Base-by-base conservation (phyloP, 805 yeast species). In the Blastobotrys chiropterorum region DNA sequence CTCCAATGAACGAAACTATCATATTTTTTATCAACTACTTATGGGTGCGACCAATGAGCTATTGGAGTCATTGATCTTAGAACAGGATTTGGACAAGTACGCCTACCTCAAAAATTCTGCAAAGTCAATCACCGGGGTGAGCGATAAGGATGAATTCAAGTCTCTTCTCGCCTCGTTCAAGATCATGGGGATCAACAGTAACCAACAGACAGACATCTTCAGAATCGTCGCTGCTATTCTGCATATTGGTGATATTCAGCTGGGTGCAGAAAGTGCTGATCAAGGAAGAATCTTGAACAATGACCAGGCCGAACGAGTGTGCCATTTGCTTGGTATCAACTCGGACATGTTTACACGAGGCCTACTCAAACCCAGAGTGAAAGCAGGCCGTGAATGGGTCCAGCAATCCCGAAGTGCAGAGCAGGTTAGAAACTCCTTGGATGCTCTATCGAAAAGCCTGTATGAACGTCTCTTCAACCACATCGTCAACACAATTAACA, bases 341-440 rank as follows among this genome's bases (percentile, higher is more conserved):
- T 67, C 74, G 0, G 80, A 75, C 2, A 72, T 73, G 52, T 79
- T 86, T 56, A 75, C 73, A 53, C 80, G 79, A 43, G 74, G 85
- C 0, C 72, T 94, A 8, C 66, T 90, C 34, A 78, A 79, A 39
- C 97, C 97, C 3, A 84, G 81, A 61, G 95, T 90, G 8, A 88
- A 82, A 64, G 97, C 97, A 2, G 99, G 99, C 2, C 77, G 81
- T 58, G 99, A 94, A 65, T 76, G 78, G 68, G 89, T 94, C 39
- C 78, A 81, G 17, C 95, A 89, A 63, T 81, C 90, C 34, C 80
- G 86, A 60, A 83, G 83, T 46, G 83, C 96, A 0, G 67, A 77
- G 0, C 97, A 94, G 64, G 95, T 92, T 0, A 82, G 81, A 56
- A 81, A 80, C 60, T 77, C 94, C 15, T 73, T 92, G 40, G 96